phyloP scores from a whole-genome alignment of 2,329 filamentous ascomycete genomes.

The Sporothrix schenckii region DNA sequence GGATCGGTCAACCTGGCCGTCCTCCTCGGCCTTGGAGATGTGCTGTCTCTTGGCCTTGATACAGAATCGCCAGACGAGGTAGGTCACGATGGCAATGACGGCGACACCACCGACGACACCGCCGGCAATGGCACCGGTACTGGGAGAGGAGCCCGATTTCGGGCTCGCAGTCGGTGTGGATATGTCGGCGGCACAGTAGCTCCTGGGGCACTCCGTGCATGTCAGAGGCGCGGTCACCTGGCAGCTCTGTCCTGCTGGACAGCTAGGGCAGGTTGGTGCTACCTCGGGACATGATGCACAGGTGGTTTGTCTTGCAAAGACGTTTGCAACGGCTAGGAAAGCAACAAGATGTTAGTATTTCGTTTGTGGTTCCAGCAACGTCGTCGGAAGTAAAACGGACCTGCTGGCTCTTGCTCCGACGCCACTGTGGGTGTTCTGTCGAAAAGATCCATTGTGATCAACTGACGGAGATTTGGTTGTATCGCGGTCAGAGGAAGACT shows the following conservation, averaged over 20 bases:
- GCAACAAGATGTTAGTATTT: constrained; percentile 15
- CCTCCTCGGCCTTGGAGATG: constrained; percentile 55
- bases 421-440: constrained; percentile 17
- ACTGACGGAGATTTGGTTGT: not conserved
- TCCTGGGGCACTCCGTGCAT: constrained; percentile 53
- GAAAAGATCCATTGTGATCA: constrained; percentile 2
- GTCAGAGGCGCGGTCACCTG: constrained; percentile 50
- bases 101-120: constrained; percentile 84
- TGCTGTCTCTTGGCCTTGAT: constrained; percentile 77
- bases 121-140: constrained; percentile 84
- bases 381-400: not conserved
- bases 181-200: constrained; percentile 48
- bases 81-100: constrained; percentile 73
- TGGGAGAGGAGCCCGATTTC: constrained; percentile 55
- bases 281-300: constrained; percentile 53
- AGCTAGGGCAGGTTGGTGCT: constrained; percentile 52
- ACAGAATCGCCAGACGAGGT: constrained; percentile 84
- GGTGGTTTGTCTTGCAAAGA: constrained; percentile 47
- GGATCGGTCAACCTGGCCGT: constrained; percentile 58
- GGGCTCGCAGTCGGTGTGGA: constrained; percentile 36
- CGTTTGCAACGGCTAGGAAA: constrained; percentile 37
- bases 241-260: constrained; percentile 49
- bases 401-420: constrained; percentile 15
- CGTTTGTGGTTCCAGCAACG: not conserved
- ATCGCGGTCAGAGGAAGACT: not conserved